Base-by-base conservation (phyloP, 352 stramenopile genomes). In the Globisporangium yorkense region DNA sequence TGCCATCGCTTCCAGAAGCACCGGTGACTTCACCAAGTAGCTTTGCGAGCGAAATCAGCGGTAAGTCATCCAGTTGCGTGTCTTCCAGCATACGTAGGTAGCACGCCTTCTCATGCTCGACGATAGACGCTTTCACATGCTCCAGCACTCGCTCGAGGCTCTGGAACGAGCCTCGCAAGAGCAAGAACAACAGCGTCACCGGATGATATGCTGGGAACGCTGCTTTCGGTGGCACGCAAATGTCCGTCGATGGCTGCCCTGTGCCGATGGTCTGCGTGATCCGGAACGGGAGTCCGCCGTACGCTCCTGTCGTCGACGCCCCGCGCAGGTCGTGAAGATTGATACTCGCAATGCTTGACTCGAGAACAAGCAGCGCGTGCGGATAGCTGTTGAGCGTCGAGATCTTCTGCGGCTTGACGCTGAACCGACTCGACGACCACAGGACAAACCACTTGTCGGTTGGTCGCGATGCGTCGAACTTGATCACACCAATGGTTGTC, bases 71-170 rank as follows among this genome's bases (percentile, higher is more conserved):
- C 29, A 91, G 51, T n/a, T 68, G 57, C 15, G 70, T 63, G 40
- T 83, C 71, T 16, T 90, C 69, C 13, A 71, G 56, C 86, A 94
- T 94, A 48, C 74, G 75, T 27, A 94, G 33, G 61, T 92, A 95
- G 44, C 81, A 92, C 13, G 63, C 72, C 67, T 91, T 80, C 57
- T 94, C 77, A 47, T 94, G 78, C 41, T 80, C 70, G 18, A 73
- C n/a, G 45, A 95, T 76, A 35, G 70, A 73, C 2, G 61, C 47
- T 47, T 80, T 74, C 44, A 93, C 68, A 41, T 91, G 66, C 29
- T 82, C 66, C 9, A 92, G 58, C 20, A 87, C 47, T 20, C 57
- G 69, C 47, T 89, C 65, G 3, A 91, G 59, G n/a, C 67, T 87
- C 18, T 66, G 48, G 35, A 94, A 92, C 15, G 72, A 83, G 13